Conservation (phyloP, 1,284 basidiomycete species). For the Testicularia cyperi region DNA sequence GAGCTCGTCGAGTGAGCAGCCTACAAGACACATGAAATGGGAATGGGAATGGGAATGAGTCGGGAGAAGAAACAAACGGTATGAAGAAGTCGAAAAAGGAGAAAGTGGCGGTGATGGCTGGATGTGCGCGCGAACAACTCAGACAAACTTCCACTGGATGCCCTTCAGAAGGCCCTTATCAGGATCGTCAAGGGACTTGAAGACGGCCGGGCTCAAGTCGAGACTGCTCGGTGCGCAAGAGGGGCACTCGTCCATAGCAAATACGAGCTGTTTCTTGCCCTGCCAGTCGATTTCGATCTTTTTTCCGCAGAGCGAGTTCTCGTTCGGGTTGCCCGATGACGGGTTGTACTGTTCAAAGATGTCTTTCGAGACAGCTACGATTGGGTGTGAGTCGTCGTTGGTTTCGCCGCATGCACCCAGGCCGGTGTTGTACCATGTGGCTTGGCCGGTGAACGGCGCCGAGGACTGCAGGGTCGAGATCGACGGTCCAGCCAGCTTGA, state of each 20-base stretch:
- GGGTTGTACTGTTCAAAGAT: conserved; percentile 42
- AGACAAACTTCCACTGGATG: conserved; percentile 36
- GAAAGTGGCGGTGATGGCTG: conserved; percentile 1
- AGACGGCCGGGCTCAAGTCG: conserved; percentile 75
- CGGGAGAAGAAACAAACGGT: too few species aligned
- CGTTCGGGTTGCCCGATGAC: conserved; percentile 17
- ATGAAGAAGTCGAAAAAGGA: conserved; percentile 11
- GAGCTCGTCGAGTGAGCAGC: too few species aligned
- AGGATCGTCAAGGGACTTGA: conserved; percentile 60
- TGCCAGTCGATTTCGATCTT: conserved; percentile 68
- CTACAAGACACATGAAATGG: too few species aligned
- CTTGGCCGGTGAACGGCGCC: conserved; percentile 14
- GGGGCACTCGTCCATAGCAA: conserved; percentile 71
- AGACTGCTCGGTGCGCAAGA: conserved; percentile 72
- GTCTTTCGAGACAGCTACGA: conserved; percentile 39
- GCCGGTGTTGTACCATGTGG: conserved; percentile 33
- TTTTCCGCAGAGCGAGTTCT: conserved; percentile 65
- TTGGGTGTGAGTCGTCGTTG: conserved; percentile 19
- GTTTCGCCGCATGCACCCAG: conserved; percentile 30
- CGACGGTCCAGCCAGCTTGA: conserved; percentile 5
- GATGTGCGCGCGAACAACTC: too few species aligned
- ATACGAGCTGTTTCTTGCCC: conserved; percentile 64
- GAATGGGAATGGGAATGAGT: too few species aligned
- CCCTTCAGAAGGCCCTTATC: conserved; percentile 38
- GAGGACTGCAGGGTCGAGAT: conserved; percentile 8